phyloP scores from a whole-genome alignment of 371 early-diverging fungal species.

The Mucor lusitanicus region DNA sequence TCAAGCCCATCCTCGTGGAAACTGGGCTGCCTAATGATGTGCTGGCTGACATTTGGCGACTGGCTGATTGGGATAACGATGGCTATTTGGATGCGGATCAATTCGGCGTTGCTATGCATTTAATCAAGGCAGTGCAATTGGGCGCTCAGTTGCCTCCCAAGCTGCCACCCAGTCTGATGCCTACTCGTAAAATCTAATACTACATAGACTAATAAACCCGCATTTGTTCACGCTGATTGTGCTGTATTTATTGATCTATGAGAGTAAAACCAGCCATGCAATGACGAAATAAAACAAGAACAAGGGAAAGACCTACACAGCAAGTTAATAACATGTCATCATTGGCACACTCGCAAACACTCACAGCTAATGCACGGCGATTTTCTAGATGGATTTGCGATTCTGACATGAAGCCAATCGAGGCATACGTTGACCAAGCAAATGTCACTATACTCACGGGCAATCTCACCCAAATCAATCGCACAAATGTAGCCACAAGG shows the following conservation, averaged over 20 bases:
- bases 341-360: not conserved
- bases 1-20: conserved; percentile 58
- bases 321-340: too few relatives aligned
- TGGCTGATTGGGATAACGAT: conserved; percentile 72
- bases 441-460: conserved; percentile 74
- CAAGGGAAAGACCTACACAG: conserved; percentile 70
- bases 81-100: conserved; percentile 70
- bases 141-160: conserved; percentile 55
- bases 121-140: conserved; percentile 47
- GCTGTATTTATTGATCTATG: conserved; percentile 36
- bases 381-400: conserved; percentile 71
- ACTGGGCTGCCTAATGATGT: conserved; percentile 54
- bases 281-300: conserved; percentile 91
- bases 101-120: conserved; percentile 69
- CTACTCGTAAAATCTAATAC: conserved; percentile 33
- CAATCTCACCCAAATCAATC: conserved; percentile 63
- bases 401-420: conserved; percentile 85
- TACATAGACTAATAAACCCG: conserved; percentile 17
- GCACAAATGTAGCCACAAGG: conserved; percentile 65
- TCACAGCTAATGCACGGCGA: conserved; percentile 79
- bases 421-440: conserved; percentile 86
- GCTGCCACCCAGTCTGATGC: conserved; percentile 43
- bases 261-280: conserved; percentile 87
- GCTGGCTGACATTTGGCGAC: conserved; percentile 67
- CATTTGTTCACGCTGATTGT: not conserved